Evolutionary conservation across 2,329 filamentous ascomycete species (phyloP), one percentile per base, ranked within the genome.

Genomic region (Trichothecium sympodiale): DNA sequence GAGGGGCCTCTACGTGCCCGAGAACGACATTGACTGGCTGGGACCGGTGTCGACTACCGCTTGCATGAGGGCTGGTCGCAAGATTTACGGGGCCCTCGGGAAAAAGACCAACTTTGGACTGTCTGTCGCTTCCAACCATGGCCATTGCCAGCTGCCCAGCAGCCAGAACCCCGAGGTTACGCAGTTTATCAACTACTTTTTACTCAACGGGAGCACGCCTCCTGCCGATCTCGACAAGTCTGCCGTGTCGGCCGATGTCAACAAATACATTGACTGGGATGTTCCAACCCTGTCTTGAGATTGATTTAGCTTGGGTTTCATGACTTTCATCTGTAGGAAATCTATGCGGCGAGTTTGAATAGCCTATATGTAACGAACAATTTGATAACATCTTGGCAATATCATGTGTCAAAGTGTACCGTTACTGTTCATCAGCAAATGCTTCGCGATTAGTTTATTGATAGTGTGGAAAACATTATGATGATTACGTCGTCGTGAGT

Each of bases 21-120:
- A 76, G 58, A 77, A 75, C 48, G 65, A 72, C 45, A 66, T 65
- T 43, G 69, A 74, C 55, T 77, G 71, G 71, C 62, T 75, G 36
- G 70, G 71, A 27, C 68, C 67, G 33, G 65, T 70, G 38, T 65
- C 65, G 37, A 74, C 68, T 13, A 73, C 67, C 17, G 71, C 61
- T 34, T 74, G 69, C 55, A 74, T 74, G 70, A 67, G 67, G 53
- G 67, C 64, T 15, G 70, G 58, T 4, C 61, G 64, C 28, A 54
- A 65, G 34, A 65, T 74, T 47, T 76, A 73, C 54, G 63, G 69
- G 56, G 65, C 63, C 4, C 57, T 69, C 17, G 71, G 69, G 38
- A 64, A 60, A 2, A 60, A 65, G 13, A 65, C 65, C 43, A 64
- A 69, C 52, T 71, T 75, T 67, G 72, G 72, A 3, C 73, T 73